Evolutionary conservation across 2,329 filamentous ascomycete genomes (phyloP).

Genomic region (Ciborinia camelliae): DNA sequence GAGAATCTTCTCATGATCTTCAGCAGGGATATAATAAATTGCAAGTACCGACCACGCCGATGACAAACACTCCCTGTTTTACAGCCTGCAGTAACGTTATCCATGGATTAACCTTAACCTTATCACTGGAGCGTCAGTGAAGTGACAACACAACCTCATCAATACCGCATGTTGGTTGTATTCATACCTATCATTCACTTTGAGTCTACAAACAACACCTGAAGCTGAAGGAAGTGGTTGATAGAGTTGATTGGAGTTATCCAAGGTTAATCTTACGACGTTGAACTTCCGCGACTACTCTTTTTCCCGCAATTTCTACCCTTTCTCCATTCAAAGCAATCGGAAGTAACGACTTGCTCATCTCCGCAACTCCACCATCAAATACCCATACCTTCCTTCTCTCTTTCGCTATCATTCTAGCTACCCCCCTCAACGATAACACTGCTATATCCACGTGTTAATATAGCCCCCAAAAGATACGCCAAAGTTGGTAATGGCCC

Average conservation of each 20-base stretch:
- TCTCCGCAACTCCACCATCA: not conserved
- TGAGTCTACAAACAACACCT: too few species aligned
- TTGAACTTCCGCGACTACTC: not conserved
- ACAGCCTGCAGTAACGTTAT: too few species aligned
- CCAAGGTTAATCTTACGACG: not conserved
- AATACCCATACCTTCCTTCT: not conserved
- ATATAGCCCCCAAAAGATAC: not conserved
- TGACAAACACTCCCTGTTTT: not conserved
- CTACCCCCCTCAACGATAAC: not conserved
- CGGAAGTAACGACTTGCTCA: not conserved
- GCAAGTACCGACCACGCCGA: not conserved
- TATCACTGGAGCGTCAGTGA: not conserved
- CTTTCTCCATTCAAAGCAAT: not conserved
- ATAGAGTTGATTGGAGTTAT: too few species aligned
- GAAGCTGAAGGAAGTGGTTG: too few species aligned
- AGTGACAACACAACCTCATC: not conserved
- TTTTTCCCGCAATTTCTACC: not conserved
- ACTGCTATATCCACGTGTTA: not conserved
- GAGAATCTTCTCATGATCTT: constrained; percentile 8
- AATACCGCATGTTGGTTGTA: not conserved
- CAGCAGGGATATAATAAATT: constrained; percentile 14
- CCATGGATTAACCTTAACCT: too few species aligned
- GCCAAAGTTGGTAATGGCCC: not conserved
- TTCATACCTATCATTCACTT: too few species aligned
- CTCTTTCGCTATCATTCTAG: not conserved